phyloP scores from a whole-genome alignment of 257 asterid species.

The Salvia hispanica region DNA sequence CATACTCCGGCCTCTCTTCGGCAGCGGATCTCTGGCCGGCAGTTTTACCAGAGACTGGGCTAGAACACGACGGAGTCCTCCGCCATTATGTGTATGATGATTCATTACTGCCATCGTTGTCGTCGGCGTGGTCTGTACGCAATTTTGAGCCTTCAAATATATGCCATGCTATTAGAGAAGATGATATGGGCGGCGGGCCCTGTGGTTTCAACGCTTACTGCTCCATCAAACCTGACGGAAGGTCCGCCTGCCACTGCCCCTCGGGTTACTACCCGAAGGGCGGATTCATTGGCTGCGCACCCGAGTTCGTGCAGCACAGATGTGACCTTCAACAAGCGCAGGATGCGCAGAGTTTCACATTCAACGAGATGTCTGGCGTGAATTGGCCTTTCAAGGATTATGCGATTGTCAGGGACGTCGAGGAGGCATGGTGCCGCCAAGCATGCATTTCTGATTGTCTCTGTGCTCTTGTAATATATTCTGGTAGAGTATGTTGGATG shows the following conservation, averaged over 20 bases:
- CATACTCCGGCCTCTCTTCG: not conserved
- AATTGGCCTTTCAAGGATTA: slow-evolving; percentile 5
- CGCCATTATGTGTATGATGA: not conserved
- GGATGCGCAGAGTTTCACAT: not conserved
- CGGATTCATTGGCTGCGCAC: not conserved
- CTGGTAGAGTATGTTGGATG: slow-evolving; percentile 38
- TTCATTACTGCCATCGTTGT: not conserved
- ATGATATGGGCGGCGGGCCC: not conserved
- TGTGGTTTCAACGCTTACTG: not conserved
- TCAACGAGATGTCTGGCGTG: not conserved
- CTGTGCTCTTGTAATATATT: slow-evolving; percentile 43
- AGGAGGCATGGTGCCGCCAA: slow-evolving; percentile 35
- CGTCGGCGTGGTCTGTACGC: not conserved
- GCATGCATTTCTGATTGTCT: slow-evolving; percentile 50
- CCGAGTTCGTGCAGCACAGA: not conserved
- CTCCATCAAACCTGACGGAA: not conserved
- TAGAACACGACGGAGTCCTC: slow-evolving; percentile 21
- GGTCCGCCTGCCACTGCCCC: not conserved
- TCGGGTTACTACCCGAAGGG: not conserved
- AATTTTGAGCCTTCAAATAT: not conserved
- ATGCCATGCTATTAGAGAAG: not conserved
- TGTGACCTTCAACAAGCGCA: not conserved
- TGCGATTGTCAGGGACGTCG: not conserved
- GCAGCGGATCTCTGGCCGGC: not conserved
- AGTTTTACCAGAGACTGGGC: slow-evolving; percentile 30